A percentile compares a stretch with the other conserved stretches of the same genome.
These are phyloP conservation scores for Zymoseptoria brevis DNA, from an alignment of 2,329 filamentous ascomycete genomes.

Conservation along the genomic window DNA sequence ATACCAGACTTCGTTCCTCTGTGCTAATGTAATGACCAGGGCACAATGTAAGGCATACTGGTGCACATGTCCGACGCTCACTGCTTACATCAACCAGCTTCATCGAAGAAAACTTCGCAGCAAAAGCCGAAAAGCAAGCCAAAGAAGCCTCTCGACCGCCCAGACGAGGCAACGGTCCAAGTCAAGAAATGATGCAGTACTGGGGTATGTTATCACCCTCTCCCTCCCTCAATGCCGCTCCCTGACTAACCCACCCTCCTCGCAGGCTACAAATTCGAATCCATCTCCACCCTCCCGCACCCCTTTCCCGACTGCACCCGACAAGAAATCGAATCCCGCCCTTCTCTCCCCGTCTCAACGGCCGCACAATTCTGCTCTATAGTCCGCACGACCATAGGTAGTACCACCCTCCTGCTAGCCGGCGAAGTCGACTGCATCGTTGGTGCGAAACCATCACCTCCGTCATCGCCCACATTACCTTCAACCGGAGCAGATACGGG, in stretches of 20 bases:
- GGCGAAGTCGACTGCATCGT: slow-evolving; percentile 93
- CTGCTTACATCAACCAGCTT: slow-evolving; percentile 49
- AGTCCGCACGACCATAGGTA: slow-evolving; percentile 78
- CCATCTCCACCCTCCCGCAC: slow-evolving; percentile 64
- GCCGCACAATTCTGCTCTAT: slow-evolving; percentile 93
- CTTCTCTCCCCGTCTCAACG: slow-evolving; percentile 69
- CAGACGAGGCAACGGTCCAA: neutral
- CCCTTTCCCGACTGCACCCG: slow-evolving; percentile 66
- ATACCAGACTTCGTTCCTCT: neutral
- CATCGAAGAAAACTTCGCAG: slow-evolving; percentile 81
- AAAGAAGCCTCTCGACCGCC: slow-evolving; percentile 26
- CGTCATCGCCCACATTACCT: neutral
- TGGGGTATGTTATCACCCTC: slow-evolving; percentile 57
- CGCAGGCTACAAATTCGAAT: slow-evolving; percentile 92
- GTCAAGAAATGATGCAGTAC: slow-evolving; percentile 75
- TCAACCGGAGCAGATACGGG: slow-evolving; percentile 27
- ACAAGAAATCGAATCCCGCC: slow-evolving; percentile 70
- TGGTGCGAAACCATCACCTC: slow-evolving; percentile 61
- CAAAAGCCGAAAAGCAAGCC: slow-evolving; percentile 56
- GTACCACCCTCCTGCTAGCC: slow-evolving; percentile 66
- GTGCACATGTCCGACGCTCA: no score
- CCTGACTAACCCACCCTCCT: no score
- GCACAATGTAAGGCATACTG: slow-evolving; percentile 23
- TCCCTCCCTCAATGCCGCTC: no score
- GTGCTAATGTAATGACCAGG: slow-evolving; percentile 10